Conservation (phyloP, 345 rosid genomes). For the Citrus unshiu region DNA sequence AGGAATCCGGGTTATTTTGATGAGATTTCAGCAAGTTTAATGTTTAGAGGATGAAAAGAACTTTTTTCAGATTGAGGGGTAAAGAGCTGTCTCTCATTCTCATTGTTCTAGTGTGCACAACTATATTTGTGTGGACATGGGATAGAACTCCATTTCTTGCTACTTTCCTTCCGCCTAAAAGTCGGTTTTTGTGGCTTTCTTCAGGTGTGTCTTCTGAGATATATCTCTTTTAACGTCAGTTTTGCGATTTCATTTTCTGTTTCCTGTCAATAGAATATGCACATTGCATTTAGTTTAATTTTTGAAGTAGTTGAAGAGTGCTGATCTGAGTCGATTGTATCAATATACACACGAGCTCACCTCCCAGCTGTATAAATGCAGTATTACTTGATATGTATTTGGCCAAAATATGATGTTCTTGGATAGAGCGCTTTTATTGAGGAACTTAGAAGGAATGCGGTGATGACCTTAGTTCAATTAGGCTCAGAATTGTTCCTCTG, state of each 20-base stretch:
- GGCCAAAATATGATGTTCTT: not conserved
- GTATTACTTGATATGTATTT: not conserved
- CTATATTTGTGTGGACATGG: constrained; percentile 59
- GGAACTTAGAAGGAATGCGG: not conserved
- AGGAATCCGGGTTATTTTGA: not conserved
- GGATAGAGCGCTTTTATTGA: too few relatives aligned
- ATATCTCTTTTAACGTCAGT: not conserved
- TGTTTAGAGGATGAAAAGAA: constrained; percentile 59
- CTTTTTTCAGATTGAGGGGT: constrained; percentile 35
- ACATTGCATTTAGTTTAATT: not conserved
- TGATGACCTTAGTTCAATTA: not conserved
- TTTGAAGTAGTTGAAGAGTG: not conserved
- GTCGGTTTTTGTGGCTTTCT: constrained; percentile 35
- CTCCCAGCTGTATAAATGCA: not conserved
- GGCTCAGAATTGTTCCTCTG: not conserved
- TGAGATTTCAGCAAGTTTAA: constrained; percentile 11
- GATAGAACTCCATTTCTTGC: constrained; percentile 42
- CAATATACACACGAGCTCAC: not conserved
- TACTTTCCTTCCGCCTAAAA: constrained; percentile 46
- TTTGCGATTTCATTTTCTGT: not conserved
- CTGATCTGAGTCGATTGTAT: not conserved
- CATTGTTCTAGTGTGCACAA: constrained; percentile 49
- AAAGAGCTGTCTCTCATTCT: constrained; percentile 50
- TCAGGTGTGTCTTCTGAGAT: constrained; percentile 33
- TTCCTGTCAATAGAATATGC: not conserved